Conservation (phyloP, 2,329 filamentous ascomycete species). For the Juglanconis sp. region DNA sequence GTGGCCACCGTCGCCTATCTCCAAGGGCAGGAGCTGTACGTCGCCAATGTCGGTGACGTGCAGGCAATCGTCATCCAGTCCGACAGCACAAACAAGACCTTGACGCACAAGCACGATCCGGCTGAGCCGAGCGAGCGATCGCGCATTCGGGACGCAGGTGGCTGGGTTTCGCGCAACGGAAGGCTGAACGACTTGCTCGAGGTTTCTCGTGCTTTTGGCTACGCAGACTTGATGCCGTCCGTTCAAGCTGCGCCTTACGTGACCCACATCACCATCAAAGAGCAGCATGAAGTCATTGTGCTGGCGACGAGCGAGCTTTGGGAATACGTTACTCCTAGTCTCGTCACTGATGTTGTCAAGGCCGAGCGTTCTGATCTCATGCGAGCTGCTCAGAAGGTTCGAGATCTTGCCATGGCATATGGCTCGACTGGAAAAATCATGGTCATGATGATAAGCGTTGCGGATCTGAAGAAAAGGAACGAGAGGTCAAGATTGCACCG, state of each 20-base stretch:
- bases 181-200: constrained; percentile 88
- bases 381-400: constrained; percentile 89
- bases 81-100: constrained; percentile 75
- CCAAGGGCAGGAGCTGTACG: constrained; percentile 83
- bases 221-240: constrained; percentile 85
- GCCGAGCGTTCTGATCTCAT: constrained; percentile 87
- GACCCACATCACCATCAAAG: constrained; percentile 71
- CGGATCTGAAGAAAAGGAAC: constrained; percentile 78
- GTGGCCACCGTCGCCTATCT: constrained; percentile 91
- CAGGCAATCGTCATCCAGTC: constrained; percentile 94
- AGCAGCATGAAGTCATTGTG: constrained; percentile 90
- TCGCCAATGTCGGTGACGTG: constrained; percentile 93
- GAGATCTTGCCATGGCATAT: constrained; percentile 93
- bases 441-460: constrained; percentile 97
- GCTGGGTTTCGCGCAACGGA: constrained; percentile 92
- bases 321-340: constrained; percentile 87
- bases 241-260: constrained; percentile 90
- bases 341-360: constrained; percentile 87
- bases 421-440: constrained; percentile 93
- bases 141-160: constrained; percentile 89
- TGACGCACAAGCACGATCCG: constrained; percentile 91
- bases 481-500: constrained; percentile 71
- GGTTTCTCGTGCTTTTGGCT: constrained; percentile 92
- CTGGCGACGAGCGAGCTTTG: constrained; percentile 90
- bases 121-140: constrained; percentile 80